Evolutionary conservation across 2,329 filamentous ascomycete species (phyloP).

Genomic region (Arachnomyces sp.): DNA sequence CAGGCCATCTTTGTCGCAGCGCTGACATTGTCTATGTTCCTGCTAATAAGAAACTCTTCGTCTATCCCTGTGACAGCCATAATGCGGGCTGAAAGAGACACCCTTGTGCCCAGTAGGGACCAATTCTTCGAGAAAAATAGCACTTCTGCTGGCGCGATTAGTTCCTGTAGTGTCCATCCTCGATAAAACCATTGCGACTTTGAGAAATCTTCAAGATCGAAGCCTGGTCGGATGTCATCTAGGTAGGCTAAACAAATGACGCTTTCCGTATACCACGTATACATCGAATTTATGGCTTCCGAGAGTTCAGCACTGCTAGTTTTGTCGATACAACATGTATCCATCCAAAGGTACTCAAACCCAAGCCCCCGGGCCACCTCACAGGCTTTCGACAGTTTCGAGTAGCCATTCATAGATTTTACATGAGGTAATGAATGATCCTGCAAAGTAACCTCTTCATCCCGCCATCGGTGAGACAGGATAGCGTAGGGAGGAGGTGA

Average conservation of each 20-base stretch:
- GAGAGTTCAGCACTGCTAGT: constrained; percentile 16
- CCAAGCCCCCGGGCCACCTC: neutral
- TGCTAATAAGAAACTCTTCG: neutral
- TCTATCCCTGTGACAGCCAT: constrained; percentile 9
- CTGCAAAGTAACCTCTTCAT: constrained; percentile 17
- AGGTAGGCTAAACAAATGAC: constrained; percentile 15
- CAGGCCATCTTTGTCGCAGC: constrained; percentile 18
- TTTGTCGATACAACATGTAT: constrained; percentile 19
- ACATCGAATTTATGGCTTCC: constrained; percentile 18
- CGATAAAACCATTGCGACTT: constrained; percentile 10
- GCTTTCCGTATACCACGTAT: constrained; percentile 13
- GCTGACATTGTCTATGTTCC: constrained; percentile 1
- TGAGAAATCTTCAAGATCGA: neutral
- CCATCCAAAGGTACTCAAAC: constrained; percentile 14
- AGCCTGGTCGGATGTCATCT: constrained; percentile 4
- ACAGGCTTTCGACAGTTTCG: constrained; percentile 9
- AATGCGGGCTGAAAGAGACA: neutral
- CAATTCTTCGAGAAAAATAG: constrained; percentile 5
- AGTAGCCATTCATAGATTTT: constrained; percentile 6
- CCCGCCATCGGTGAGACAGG: constrained; percentile 19
- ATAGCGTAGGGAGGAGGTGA: constrained; percentile 16
- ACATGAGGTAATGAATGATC: constrained; percentile 4
- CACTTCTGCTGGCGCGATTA: constrained; percentile 7
- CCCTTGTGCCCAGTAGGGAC: neutral
- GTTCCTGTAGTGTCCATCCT: constrained; percentile 15